Evolutionary conservation across 164 flowering plant genomes (phyloP).

Genomic region (Vitis rotundifolia): DNA sequence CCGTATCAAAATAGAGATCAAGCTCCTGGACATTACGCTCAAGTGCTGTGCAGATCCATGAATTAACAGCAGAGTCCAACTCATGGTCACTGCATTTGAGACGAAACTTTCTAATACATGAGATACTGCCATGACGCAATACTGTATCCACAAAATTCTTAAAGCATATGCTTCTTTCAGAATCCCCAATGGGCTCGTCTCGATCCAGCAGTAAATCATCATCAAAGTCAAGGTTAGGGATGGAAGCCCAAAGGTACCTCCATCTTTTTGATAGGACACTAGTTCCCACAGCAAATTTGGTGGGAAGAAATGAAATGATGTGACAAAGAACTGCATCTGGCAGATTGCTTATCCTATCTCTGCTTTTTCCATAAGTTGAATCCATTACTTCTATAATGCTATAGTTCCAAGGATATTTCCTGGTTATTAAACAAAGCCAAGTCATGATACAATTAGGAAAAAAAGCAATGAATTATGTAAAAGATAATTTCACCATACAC

Average conservation of each 20-base stretch:
- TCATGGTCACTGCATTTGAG: neutral
- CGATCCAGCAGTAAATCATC: neutral
- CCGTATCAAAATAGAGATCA: neutral
- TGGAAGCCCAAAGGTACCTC: neutral
- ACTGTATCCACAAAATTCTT: neutral
- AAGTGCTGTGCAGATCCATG: neutral
- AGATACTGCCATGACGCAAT: neutral
- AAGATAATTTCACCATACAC: too few species aligned
- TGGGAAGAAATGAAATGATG: conserved; percentile 4
- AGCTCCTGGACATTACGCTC: neutral
- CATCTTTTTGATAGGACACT: neutral
- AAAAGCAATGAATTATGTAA: too few species aligned
- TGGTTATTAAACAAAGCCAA: too few species aligned
- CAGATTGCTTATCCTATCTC: neutral
- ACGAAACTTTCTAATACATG: neutral
- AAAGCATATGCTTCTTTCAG: neutral
- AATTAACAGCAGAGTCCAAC: neutral
- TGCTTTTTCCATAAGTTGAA: too few species aligned
- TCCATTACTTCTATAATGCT: too few species aligned
- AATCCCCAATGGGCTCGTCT: neutral
- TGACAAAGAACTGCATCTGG: neutral
- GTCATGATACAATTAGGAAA: too few species aligned
- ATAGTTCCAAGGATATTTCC: too few species aligned
- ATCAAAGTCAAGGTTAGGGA: neutral
- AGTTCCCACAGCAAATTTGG: neutral